Conservation (phyloP, 495 filamentous ascomycete species). For the Aspergillus funiculosus region DNA sequence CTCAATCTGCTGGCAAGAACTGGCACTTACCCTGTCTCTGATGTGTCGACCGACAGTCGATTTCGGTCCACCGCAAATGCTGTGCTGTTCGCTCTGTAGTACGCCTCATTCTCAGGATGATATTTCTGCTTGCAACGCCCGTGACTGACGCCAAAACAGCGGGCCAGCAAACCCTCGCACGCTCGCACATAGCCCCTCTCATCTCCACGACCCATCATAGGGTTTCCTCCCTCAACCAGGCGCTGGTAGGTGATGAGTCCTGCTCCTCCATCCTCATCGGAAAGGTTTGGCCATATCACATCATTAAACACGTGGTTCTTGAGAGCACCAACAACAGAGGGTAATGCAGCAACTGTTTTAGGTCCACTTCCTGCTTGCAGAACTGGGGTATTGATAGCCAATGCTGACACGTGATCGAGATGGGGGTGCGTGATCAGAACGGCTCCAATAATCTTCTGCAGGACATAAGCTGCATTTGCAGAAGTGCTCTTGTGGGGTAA, state of each 20-base stretch:
- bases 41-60: constrained; percentile 29
- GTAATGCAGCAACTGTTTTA: constrained; percentile 78
- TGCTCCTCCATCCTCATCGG: constrained; percentile 90
- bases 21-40: constrained; percentile 28
- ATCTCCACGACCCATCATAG: constrained; percentile 68
- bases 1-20: not conserved
- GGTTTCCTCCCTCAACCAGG: constrained; percentile 79
- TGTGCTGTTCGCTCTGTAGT: constrained; percentile 54
- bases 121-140: constrained; percentile 77
- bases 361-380: constrained; percentile 65
- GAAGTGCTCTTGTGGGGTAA: constrained; percentile 55
- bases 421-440: constrained; percentile 93
- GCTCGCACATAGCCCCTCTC: constrained; percentile 77
- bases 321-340: constrained; percentile 78
- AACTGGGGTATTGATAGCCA: constrained; percentile 86
- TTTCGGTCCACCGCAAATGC: constrained; percentile 34
- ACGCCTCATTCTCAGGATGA: constrained; percentile 36
- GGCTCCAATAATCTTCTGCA: constrained; percentile 71
- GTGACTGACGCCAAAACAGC: constrained; percentile 75
- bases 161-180: constrained; percentile 72
- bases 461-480: constrained; percentile 75
- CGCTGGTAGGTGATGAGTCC: constrained; percentile 88
- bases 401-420: constrained; percentile 84
- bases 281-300: constrained; percentile 94
- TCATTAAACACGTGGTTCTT: constrained; percentile 97